Base-by-base conservation (phyloP, 139 green algal genomes). In the Ettlia oleoabundans region DNA sequence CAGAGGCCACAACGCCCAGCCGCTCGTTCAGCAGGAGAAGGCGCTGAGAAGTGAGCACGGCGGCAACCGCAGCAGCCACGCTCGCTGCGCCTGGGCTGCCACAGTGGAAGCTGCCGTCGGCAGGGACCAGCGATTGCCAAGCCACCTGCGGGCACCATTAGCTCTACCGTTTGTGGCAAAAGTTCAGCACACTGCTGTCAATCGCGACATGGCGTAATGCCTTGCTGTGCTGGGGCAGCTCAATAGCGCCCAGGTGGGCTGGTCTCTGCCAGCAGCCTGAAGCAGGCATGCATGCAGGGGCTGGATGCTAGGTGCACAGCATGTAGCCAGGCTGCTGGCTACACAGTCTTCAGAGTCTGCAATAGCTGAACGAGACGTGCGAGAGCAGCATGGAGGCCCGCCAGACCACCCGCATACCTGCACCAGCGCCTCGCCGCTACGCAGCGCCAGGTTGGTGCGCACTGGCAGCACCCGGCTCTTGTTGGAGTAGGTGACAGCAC, bases 71-170 rank as follows among this genome's bases (percentile, higher is more conserved):
- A 0, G 80, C 41, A 7, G 77, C 55, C 4, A 64, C 81, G 10
- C 58, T 55, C 15, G 18, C 66, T 15, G 73, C 84, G 19, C 52
- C 73, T 41, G 85, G 52, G 37, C 80, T 35, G 51, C 83, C 73
- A 43, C 15, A 21, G 66, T 88, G 78, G 35, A 83, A 85, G 43
- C 61, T 35, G 26, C 71, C 79, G 40, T 62, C 64, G 28, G 61
- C 41, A 24, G 84, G 82, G n/a, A 82, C n/a, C 72, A 92, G 84
- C 24, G 73, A 79, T 64, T 92, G 89, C 89, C 89, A 92, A 4
- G 85, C 82, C 53, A 92, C 74, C 86, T 90, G 83, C 63, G 58
- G 30, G 55, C 18, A 15, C 13, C 13, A 58, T 10, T 10, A 21
- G 24, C 13, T 10, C 30, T 10, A 58, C n/a, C n/a, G n/a, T n/a